A percentile compares a stretch with the other conserved stretches of the same genome.
These are phyloP conservation scores for Clitopilus hobsonii DNA, from an alignment of 768 basidiomycete species.

Conservation along the genomic window DNA sequence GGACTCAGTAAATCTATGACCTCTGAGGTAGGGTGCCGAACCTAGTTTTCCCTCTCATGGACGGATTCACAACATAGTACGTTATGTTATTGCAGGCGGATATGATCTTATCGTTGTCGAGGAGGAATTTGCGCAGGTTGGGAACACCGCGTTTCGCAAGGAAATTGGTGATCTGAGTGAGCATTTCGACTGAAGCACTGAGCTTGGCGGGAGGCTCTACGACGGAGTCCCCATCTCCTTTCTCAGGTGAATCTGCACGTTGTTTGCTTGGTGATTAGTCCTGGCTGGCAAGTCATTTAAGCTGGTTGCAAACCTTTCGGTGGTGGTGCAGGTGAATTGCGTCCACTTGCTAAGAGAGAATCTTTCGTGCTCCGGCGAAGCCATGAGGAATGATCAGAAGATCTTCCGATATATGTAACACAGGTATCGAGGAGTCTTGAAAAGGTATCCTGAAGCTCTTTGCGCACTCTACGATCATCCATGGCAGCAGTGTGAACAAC, in stretches of 20 bases:
- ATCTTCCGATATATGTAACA: constrained; percentile 67
- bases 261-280: no score
- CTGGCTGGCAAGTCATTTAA: no score
- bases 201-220: constrained; percentile 31
- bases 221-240: constrained; percentile 38
- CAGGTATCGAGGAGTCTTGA: constrained; percentile 81
- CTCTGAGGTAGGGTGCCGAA: constrained; percentile 23
- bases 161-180: constrained; percentile 63
- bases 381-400: constrained; percentile 76
- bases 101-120: constrained; percentile 80
- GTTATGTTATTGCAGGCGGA: constrained; percentile 80
- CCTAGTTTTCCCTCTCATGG: constrained; percentile 75
- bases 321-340: constrained; percentile 69
- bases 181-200: constrained; percentile 36
- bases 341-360: constrained; percentile 52
- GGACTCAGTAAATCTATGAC: background rate
- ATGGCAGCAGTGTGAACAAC: constrained; percentile 85
- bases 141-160: constrained; percentile 68
- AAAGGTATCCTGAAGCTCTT: constrained; percentile 91
- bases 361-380: constrained; percentile 68
- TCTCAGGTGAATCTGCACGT: constrained; percentile 48
- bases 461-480: constrained; percentile 83
- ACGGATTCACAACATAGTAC: constrained; percentile 78
- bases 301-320: no score
- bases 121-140: constrained; percentile 69